These are phyloP conservation scores for Rhizopogon salebrosus DNA, from an alignment of 768 basidiomycete genomes.

Conservation along the genomic window DNA sequence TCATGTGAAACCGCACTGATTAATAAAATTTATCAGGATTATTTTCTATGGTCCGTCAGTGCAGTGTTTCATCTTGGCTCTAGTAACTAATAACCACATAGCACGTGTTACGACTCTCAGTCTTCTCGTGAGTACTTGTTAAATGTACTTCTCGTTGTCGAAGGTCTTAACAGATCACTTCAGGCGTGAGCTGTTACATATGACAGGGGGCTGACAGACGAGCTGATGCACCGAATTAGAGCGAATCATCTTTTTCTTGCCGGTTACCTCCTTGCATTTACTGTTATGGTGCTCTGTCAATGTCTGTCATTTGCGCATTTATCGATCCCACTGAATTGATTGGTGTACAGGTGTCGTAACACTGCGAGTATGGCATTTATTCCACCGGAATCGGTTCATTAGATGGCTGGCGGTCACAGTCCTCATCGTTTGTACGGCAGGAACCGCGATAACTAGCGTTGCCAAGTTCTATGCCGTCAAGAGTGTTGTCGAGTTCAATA, in stretches of 20 bases:
- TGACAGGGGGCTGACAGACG: not conserved
- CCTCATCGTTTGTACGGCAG: not conserved
- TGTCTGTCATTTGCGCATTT: not conserved
- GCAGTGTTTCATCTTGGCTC: not conserved
- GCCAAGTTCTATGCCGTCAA: not conserved
- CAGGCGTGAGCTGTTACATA: not conserved
- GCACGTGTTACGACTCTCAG: not conserved
- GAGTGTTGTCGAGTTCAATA: not conserved
- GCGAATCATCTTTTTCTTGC: not conserved
- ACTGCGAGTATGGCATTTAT: constrained; percentile 18
- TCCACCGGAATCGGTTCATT: constrained; percentile 1
- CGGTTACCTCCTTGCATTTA: not conserved
- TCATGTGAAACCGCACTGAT: not conserved
- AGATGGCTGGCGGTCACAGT: not conserved
- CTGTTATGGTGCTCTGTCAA: constrained; percentile 12
- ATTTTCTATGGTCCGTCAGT: not conserved
- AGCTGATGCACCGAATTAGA: not conserved
- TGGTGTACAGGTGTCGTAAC: constrained; percentile 8
- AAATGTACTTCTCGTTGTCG: not conserved
- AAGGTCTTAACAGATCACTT: not conserved
- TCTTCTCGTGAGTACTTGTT: not conserved
- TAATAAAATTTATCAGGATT: not conserved
- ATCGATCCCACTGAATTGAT: not conserved
- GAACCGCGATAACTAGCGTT: not conserved
- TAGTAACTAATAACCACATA: not conserved